These are phyloP conservation scores for Aegilops bicornis DNA, from an alignment of 176 grass and related monocot genomes.

Conservation along the genomic window DNA sequence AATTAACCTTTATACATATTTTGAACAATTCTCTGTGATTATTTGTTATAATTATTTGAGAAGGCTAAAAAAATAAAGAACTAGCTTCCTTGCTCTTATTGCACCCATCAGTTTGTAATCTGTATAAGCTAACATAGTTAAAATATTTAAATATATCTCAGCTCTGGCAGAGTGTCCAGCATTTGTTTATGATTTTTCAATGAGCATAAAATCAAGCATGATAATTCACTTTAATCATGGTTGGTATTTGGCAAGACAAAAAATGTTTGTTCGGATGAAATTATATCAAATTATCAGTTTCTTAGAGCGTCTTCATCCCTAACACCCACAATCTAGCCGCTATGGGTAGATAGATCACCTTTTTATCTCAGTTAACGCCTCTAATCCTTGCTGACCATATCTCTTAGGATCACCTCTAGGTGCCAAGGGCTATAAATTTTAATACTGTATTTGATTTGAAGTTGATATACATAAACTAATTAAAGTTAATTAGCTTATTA, in stretches of 20 bases:
- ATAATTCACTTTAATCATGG: neutral
- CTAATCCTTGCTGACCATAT: neutral
- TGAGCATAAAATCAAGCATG: neutral
- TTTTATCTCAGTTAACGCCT: neutral
- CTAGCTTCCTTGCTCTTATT: neutral
- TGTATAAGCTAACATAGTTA: neutral
- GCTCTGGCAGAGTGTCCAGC: neutral
- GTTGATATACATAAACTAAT: no score
- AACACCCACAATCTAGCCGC: neutral
- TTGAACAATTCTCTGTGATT: neutral
- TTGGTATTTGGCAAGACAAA: conserved; percentile 3
- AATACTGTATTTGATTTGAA: neutral
- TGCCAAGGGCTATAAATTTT: neutral
- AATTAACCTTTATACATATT: neutral
- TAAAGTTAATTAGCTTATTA: no score
- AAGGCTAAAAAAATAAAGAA: neutral
- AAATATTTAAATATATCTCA: neutral
- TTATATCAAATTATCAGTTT: neutral
- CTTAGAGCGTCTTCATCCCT: neutral
- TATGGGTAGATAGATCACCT: neutral
- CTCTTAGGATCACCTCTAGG: neutral
- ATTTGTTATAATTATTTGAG: neutral
- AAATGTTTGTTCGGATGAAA: neutral
- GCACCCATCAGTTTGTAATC: neutral
- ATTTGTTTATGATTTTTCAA: neutral